phyloP scores from a whole-genome alignment of 805 yeast genomes.

The Pichia nanzhaoensis region DNA sequence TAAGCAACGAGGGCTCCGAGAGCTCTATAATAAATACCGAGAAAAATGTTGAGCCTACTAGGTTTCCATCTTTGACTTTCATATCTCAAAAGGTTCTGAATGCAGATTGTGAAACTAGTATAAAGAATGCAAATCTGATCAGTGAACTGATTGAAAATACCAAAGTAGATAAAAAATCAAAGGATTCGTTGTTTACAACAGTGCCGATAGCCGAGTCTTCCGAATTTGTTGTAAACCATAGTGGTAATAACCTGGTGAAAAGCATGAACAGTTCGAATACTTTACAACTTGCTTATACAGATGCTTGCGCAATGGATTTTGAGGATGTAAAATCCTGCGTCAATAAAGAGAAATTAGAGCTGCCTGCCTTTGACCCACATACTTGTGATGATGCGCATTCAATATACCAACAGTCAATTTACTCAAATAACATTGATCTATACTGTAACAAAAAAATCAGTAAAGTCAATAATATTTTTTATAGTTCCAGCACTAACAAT shows the following conservation, averaged over 20 bases:
- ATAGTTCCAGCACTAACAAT: no score
- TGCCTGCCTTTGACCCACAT: not conserved
- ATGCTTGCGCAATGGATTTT: conserved; percentile 7
- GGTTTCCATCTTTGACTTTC: conserved; percentile 14
- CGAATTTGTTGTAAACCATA: not conserved
- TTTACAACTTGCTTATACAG: conserved; percentile 8
- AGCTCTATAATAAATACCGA: not conserved
- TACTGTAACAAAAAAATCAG: not conserved
- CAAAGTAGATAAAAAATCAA: conserved; percentile 9
- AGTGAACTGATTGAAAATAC: conserved; percentile 19
- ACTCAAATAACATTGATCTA: conserved; percentile 15
- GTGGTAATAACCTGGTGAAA: not conserved
- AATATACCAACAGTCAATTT: conserved; percentile 21
- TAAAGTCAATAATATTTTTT: conserved; percentile 9
- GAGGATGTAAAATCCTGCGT: not conserved
- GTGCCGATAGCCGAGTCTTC: not conserved
- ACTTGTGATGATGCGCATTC: conserved; percentile 19
- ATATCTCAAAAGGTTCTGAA: conserved; percentile 1
- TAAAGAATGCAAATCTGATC: conserved; percentile 14
- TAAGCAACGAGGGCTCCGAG: conserved; percentile 1
- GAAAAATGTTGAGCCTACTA: conserved; percentile 2
- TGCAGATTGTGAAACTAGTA: conserved; percentile 10
- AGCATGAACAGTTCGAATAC: conserved; percentile 7
- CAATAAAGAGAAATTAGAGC: no score
- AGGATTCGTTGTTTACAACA: conserved; percentile 8